Evolutionary conservation across 1,139 yeast genomes (phyloP).

Genomic region (Protomyces arabidopsidicola): DNA sequence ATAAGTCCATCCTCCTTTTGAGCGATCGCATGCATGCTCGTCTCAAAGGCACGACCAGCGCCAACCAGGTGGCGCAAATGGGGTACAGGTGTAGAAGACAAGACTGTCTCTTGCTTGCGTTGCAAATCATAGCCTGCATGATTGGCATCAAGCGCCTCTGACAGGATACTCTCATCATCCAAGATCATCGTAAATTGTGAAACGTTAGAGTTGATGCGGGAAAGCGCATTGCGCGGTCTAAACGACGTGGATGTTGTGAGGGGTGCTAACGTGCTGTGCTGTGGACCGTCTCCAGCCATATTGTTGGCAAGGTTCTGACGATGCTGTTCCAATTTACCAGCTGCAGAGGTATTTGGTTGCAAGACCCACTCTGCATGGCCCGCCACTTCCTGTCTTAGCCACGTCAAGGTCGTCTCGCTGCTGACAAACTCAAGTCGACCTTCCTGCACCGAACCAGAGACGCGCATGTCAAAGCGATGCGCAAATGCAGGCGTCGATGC

Average conservation of each 20-base stretch:
- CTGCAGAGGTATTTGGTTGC: not conserved
- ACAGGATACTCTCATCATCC: not conserved
- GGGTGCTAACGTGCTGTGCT: not conserved
- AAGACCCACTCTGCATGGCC: not conserved
- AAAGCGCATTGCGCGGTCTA: conserved; percentile 1
- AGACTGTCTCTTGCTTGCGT: not conserved
- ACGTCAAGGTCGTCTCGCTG: not conserved
- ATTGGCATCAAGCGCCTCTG: not conserved
- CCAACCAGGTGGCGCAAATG: not conserved
- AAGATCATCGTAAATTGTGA: conserved; percentile 13
- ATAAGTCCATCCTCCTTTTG: not conserved
- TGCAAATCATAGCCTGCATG: not conserved
- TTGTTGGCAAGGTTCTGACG: not conserved
- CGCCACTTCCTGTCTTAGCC: not conserved
- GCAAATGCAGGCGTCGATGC: not conserved
- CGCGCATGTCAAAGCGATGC: not conserved
- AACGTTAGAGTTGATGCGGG: conserved; percentile 5
- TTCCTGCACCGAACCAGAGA: not conserved
- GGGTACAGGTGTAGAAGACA: conserved; percentile 8
- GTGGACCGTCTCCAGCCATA: not conserved
- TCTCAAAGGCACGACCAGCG: not conserved
- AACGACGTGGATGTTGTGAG: not conserved
- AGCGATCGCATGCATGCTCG: conserved; percentile 17
- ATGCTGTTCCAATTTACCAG: not conserved
- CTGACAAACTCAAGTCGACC: not conserved